These are phyloP conservation scores for Blastobotrys ciferrii DNA, from an alignment of 1,139 yeast genomes.

Conservation along the genomic window DNA sequence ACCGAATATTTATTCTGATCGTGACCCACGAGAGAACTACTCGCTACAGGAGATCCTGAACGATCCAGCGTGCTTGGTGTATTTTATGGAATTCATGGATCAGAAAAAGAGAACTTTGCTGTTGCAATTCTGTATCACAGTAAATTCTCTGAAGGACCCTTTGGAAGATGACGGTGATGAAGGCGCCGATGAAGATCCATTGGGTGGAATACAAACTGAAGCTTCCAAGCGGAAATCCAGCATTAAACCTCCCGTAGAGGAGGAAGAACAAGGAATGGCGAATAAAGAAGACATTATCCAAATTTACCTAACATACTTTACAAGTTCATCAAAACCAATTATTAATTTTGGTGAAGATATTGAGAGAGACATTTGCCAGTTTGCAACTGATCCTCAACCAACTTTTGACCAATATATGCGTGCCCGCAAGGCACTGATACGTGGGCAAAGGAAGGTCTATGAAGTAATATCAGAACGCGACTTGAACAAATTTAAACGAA, in stretches of 20 bases:
- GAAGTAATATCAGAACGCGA: slow-evolving; percentile 49
- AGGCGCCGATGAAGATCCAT: slow-evolving; percentile 27
- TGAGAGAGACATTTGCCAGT: slow-evolving; percentile 28
- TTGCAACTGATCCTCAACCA: slow-evolving; percentile 24
- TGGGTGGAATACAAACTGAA: slow-evolving; percentile 27
- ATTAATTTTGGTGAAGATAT: slow-evolving; percentile 25
- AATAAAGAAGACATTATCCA: slow-evolving; percentile 35
- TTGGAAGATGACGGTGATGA: slow-evolving; percentile 42
- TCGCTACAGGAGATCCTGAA: slow-evolving; percentile 43
- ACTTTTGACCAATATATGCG: slow-evolving; percentile 23
- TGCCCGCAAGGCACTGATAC: slow-evolving; percentile 58
- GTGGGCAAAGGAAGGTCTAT: slow-evolving; percentile 54
- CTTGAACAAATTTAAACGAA: slow-evolving; percentile 56
- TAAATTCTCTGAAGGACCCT: slow-evolving; percentile 70
- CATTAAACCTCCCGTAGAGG: not conserved
- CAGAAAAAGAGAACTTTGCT: slow-evolving; percentile 44
- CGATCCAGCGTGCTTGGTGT: slow-evolving; percentile 48
- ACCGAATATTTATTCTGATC: not conserved
- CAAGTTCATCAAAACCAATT: slow-evolving; percentile 24
- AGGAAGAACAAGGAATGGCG: slow-evolving; percentile 9
- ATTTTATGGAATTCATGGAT: slow-evolving; percentile 59
- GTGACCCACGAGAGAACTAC: slow-evolving; percentile 37
- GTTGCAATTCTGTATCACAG: slow-evolving; percentile 64
- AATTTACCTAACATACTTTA: slow-evolving; percentile 48
- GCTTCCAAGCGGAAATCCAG: not conserved